Percentiles rank a stretch among this genome's conserved stretches.
Conservation (phyloP, 2,329 filamentous ascomycete species). For the Ceratocystis albifundus region DNA sequence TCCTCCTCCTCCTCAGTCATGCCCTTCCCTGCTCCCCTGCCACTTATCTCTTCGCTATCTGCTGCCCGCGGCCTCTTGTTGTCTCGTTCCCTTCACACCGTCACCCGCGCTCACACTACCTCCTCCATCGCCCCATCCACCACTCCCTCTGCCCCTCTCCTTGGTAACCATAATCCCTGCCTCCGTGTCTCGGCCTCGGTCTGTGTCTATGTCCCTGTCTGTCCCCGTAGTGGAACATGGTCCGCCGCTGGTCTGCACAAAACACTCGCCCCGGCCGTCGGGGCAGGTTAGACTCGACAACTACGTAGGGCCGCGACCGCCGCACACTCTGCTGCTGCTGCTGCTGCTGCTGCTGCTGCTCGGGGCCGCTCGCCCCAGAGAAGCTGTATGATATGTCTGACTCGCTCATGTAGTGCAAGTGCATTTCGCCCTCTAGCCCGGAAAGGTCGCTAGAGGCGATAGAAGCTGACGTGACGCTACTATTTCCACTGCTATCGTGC, state of each 20-base stretch:
- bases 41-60: neutral
- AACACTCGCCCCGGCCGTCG: neutral
- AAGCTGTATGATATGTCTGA: neutral
- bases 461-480: too few relatives aligned
- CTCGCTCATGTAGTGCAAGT: conserved; percentile 1
- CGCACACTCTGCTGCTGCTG: neutral
- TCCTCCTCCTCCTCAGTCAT: too few relatives aligned
- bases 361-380: neutral
- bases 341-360: neutral
- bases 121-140: neutral
- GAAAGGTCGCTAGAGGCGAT: neutral
- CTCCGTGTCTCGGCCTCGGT: neutral
- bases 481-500: too few relatives aligned
- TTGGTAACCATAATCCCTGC: too few relatives aligned
- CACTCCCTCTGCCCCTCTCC: neutral
- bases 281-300: neutral
- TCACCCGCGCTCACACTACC: neutral
- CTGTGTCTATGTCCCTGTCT: neutral
- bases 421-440: neutral
- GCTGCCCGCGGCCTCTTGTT: neutral
- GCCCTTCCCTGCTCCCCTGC: too few relatives aligned
- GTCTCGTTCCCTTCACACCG: neutral
- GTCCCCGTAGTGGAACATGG: neutral
- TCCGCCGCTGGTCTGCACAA: neutral
- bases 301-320: neutral